These are phyloP conservation scores for Abrus precatorius DNA, from an alignment of 306 rosid genomes.

Conservation along the genomic window DNA sequence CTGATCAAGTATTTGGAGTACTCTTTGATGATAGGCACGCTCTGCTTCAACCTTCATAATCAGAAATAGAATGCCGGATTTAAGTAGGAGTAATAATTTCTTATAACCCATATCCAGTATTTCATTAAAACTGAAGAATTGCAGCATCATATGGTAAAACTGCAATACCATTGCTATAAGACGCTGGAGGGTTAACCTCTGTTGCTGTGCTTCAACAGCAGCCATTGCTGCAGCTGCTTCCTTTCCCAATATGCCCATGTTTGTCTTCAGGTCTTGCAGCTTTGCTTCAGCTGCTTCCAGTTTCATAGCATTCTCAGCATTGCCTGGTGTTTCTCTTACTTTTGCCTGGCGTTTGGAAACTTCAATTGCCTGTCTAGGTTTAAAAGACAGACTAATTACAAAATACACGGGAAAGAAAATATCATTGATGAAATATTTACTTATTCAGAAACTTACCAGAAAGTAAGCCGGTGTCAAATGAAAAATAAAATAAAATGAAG, in stretches of 20 bases:
- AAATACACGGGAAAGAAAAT: conserved; percentile 34
- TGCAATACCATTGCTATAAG: conserved; percentile 84
- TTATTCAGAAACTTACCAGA: not conserved
- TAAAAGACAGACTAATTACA: conserved; percentile 58
- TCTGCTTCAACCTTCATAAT: conserved; percentile 88
- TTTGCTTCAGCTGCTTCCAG: conserved; percentile 88
- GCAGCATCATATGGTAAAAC: conserved; percentile 37
- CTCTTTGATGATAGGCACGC: conserved; percentile 87
- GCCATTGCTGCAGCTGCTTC: conserved; percentile 99
- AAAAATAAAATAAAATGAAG: conserved; percentile 19
- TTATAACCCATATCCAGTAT: conserved; percentile 26
- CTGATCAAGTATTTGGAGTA: conserved; percentile 86
- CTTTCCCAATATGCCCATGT: conserved; percentile 93
- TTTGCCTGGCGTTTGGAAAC: conserved; percentile 89
- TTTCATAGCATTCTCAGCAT: conserved; percentile 76
- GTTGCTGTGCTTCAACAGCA: conserved; percentile 99
- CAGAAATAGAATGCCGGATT: conserved; percentile 36
- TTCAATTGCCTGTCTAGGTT: conserved; percentile 97
- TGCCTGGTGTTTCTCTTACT: conserved; percentile 87
- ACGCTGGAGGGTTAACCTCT: conserved; percentile 95
- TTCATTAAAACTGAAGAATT: conserved; percentile 17
- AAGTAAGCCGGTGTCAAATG: not conserved
- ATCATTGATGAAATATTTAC: conserved; percentile 29
- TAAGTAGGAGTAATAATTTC: conserved; percentile 26
- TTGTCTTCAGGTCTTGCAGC: conserved; percentile 86